Percentiles rank a stretch among this genome's conserved stretches.
These are phyloP conservation scores for Pythium dissimile DNA, from an alignment of 352 stramenopile species.

Conservation along the genomic window DNA sequence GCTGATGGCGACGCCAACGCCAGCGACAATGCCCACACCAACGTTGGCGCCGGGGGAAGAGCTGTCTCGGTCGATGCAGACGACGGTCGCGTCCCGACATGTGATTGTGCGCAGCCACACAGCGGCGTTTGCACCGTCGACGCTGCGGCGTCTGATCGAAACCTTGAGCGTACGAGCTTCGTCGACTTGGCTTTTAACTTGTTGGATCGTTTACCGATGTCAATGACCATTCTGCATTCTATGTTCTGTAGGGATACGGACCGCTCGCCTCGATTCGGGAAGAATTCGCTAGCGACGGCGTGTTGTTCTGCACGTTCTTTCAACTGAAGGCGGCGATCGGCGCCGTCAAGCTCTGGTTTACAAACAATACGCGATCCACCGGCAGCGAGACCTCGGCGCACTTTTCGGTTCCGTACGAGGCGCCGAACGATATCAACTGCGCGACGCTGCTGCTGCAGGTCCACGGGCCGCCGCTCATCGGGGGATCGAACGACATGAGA, in stretches of 20 bases:
- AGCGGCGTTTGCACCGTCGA: conserved; percentile 29
- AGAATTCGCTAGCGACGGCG: conserved; percentile 44
- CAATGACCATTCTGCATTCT: neutral
- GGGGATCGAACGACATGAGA: conserved; percentile 38
- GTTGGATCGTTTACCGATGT: neutral
- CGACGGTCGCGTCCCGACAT: conserved; percentile 57
- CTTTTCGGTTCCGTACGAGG: conserved; percentile 72
- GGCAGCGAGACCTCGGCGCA: conserved; percentile 30
- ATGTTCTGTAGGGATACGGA: conserved; percentile 52
- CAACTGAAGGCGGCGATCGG: conserved; percentile 64
- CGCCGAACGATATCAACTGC: conserved; percentile 57
- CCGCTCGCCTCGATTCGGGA: conserved; percentile 41
- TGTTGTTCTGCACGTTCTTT: conserved; percentile 78
- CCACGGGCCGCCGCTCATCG: conserved; percentile 18
- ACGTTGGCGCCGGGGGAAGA: conserved; percentile 19
- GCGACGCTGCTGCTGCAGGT: conserved; percentile 57
- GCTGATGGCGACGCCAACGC: neutral
- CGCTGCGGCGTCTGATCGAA: conserved; percentile 46
- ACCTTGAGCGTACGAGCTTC: conserved; percentile 47
- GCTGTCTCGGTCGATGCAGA: conserved; percentile 56
- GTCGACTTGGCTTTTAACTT: no score
- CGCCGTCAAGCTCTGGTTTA: conserved; percentile 49
- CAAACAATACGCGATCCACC: conserved; percentile 3
- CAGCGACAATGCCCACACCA: neutral
- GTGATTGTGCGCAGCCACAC: conserved; percentile 50